These are phyloP conservation scores for Dothidotthia symphoricarpi DNA, from an alignment of 2,329 filamentous ascomycete species.

Conservation along the genomic window DNA sequence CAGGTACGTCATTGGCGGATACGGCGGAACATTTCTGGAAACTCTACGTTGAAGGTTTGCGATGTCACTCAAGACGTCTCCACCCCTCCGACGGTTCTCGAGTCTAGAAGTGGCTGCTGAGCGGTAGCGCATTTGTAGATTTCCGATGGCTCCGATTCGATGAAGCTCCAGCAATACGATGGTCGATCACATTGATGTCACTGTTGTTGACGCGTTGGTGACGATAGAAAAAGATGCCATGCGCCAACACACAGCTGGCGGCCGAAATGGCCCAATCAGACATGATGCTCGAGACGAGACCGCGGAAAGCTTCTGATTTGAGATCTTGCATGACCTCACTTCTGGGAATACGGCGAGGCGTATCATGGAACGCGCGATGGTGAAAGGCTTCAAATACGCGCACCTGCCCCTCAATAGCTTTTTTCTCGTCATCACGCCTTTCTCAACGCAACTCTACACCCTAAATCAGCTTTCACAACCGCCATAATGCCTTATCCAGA, in stretches of 20 bases:
- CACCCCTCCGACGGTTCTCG: too few species aligned
- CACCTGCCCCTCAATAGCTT: conserved; percentile 25
- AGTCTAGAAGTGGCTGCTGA: too few species aligned
- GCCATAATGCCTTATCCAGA: conserved; percentile 52
- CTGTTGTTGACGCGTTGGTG: conserved; percentile 28
- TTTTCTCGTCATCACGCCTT: conserved; percentile 11
- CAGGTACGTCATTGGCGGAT: not conserved
- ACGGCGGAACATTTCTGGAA: not conserved
- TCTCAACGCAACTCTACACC: conserved; percentile 2
- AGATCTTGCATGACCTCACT: conserved; percentile 38
- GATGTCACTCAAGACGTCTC: too few species aligned
- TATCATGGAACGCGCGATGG: conserved; percentile 18
- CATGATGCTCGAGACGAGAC: conserved; percentile 11
- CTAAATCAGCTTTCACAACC: conserved; percentile 3
- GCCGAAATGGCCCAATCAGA: conserved; percentile 22
- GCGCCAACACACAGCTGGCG: conserved; percentile 9
- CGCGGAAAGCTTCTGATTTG: too few species aligned
- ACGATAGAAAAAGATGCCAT: conserved; percentile 14
- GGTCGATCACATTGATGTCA: too few species aligned
- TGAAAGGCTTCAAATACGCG: conserved; percentile 26
- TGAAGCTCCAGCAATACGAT: too few species aligned
- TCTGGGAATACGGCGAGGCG: conserved; percentile 28
- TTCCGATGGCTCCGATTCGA: too few species aligned
- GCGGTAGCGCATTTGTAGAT: too few species aligned
- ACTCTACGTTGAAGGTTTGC: too few species aligned